These are phyloP conservation scores for Fraxinus dipetala DNA, from an alignment of 305 asterid species.

Conservation along the genomic window DNA sequence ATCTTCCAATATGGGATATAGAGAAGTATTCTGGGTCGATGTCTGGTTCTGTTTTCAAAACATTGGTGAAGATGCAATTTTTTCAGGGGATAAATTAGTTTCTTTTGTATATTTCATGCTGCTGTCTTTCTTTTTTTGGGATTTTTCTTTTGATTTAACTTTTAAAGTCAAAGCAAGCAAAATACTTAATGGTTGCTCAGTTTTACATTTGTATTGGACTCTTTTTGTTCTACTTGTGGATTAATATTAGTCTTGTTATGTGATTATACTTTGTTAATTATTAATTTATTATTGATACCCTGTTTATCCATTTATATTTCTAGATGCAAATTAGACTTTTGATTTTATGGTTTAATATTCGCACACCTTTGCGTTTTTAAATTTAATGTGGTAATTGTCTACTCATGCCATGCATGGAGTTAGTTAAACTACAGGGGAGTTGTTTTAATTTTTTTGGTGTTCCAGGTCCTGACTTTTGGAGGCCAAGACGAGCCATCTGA, in stretches of 20 bases:
- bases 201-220: not conserved
- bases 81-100: not conserved
- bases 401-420: not conserved
- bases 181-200: not conserved
- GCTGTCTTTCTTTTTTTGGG: not conserved
- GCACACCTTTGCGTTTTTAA: not conserved
- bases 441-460: constrained; percentile 10
- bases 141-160: not conserved
- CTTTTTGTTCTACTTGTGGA: not conserved
- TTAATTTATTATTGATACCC: not conserved
- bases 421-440: not conserved
- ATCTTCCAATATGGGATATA: not conserved
- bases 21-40: not conserved
- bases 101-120: not conserved
- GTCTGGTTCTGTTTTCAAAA: not conserved
- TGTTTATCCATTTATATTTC: not conserved
- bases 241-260: not conserved
- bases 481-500: constrained; percentile 47
- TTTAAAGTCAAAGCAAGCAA: not conserved
- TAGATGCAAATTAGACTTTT: not conserved
- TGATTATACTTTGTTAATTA: not conserved
- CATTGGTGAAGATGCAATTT: not conserved
- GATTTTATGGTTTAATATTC: not conserved
- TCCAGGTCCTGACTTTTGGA: constrained; percentile 68
- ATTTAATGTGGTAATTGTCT: not conserved